A percentile compares a stretch with the other conserved stretches of the same genome.
Conservation (phyloP, 805 yeast genomes). For the Suhomyces xylopsoci region DNA sequence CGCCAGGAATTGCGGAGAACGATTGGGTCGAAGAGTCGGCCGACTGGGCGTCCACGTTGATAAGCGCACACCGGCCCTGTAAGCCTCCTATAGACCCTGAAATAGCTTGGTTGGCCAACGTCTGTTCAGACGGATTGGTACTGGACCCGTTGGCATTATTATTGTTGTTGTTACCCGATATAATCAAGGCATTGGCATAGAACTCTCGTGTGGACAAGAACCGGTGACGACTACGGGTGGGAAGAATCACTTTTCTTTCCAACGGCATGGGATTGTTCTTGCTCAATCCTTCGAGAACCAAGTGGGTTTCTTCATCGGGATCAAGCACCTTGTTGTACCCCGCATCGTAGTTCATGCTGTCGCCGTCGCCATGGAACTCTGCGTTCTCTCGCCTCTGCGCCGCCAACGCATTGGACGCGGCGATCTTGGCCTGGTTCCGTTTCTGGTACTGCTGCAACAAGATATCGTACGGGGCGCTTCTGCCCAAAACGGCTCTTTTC, state of each 20-base stretch:
- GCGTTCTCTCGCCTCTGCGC: constrained; percentile 72
- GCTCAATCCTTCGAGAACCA: constrained; percentile 84
- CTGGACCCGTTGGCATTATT: constrained; percentile 1
- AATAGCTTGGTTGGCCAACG: constrained; percentile 46
- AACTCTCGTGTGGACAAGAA: constrained; percentile 89
- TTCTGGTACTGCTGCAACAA: constrained; percentile 87
- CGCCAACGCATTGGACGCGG: constrained; percentile 76
- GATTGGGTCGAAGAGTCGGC: constrained; percentile 31
- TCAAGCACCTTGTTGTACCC: constrained; percentile 54
- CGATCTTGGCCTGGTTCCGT: constrained; percentile 86
- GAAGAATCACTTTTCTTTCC: constrained; percentile 68
- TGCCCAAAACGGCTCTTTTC: constrained; percentile 89
- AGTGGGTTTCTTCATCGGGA: constrained; percentile 91
- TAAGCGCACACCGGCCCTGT: constrained; percentile 74
- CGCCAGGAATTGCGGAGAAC: constrained; percentile 62
- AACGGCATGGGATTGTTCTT: constrained; percentile 80
- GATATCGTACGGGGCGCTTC: constrained; percentile 89
- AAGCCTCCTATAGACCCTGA: constrained; percentile 63
- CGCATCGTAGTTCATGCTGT: constrained; percentile 16
- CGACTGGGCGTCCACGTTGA: constrained; percentile 53
- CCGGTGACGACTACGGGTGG: constrained; percentile 66
- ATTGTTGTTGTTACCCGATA: constrained; percentile 50
- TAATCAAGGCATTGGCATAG: constrained; percentile 82
- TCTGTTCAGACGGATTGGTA: constrained; percentile 29
- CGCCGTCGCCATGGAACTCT: constrained; percentile 29